Evolutionary conservation across 768 basidiomycete species (phyloP).

Genomic region (Termitomyces sp.): DNA sequence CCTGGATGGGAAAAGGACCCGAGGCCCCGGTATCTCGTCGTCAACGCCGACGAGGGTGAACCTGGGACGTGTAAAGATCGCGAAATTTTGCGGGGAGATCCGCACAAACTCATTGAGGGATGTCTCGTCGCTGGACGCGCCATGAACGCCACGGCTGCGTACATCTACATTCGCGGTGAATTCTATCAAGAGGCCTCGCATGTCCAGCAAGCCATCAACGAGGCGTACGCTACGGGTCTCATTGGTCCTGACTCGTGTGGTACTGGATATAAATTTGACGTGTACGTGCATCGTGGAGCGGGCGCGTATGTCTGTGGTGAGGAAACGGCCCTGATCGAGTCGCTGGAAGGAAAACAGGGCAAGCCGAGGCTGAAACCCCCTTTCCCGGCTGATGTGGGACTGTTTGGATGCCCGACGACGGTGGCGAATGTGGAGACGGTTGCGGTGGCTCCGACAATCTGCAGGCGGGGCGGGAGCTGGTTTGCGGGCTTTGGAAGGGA

Average conservation of each 20-base stretch:
- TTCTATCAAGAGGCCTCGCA: conserved; percentile 95
- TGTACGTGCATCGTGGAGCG: conserved; percentile 97
- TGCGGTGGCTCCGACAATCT: conserved; percentile 95
- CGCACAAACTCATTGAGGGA: conserved; percentile 97
- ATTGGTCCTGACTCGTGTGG: conserved; percentile 91
- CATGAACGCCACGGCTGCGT: conserved; percentile 98
- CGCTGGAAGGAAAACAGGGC: conserved; percentile 95
- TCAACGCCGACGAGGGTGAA: conserved; percentile 98
- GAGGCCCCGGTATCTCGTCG: conserved; percentile 93
- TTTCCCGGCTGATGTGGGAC: conserved; percentile 96
- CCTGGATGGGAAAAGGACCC: conserved; percentile 96
- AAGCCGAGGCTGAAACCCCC: conserved; percentile 97
- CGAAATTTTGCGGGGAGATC: conserved; percentile 96
- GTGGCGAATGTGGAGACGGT: conserved; percentile 99
- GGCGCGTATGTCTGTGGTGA: conserved; percentile 99
- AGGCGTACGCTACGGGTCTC: conserved; percentile 86
- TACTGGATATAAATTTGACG: conserved; percentile 91
- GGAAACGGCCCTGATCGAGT: conserved; percentile 97
- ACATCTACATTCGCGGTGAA: conserved; percentile 99
- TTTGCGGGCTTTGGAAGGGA: conserved; percentile 90
- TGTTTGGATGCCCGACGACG: conserved; percentile 96
- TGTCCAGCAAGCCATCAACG: conserved; percentile 91
- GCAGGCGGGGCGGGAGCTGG: conserved; percentile 83
- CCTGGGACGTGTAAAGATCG: conserved; percentile 99
- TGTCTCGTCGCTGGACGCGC: conserved; percentile 94